Evolutionary conservation across 768 basidiomycete species (phyloP).

Genomic region (Lanmaoa rubissima): DNA sequence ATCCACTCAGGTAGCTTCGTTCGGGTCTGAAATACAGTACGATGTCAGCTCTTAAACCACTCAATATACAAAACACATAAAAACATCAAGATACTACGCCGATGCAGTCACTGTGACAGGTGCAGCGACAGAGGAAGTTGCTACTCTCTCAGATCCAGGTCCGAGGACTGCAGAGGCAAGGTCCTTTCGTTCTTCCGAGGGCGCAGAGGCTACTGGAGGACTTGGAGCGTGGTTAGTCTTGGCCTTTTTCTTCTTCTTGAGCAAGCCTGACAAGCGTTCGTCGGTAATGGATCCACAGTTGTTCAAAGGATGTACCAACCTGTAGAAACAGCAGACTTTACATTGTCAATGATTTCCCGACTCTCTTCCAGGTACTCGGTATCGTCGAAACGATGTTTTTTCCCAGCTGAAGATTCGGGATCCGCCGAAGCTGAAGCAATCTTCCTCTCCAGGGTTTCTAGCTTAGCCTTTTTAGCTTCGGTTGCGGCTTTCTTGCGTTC

Average conservation of each 20-base stretch:
- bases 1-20: neutral
- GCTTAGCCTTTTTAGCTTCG: constrained; percentile 76
- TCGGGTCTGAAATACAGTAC: neutral
- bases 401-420: constrained; percentile 55
- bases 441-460: constrained; percentile 81
- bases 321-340: constrained; percentile 84
- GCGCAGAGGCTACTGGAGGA: constrained; percentile 20
- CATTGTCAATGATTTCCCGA: constrained; percentile 84
- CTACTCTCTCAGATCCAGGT: neutral
- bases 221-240: constrained; percentile 37
- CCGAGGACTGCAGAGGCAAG: neutral
- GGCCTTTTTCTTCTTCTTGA: constrained; percentile 76
- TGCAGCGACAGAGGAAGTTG: neutral
- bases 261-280: constrained; percentile 48
- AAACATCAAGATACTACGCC: constrained; percentile 10
- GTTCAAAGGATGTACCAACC: constrained; percentile 45
- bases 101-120: constrained; percentile 17
- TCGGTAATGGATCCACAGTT: constrained; percentile 2
- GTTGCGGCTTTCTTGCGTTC: constrained; percentile 74
- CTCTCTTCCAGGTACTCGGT: constrained; percentile 90
- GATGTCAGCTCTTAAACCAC: neutral
- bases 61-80: neutral
- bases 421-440: constrained; percentile 44
- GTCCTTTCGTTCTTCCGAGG: constrained; percentile 4
- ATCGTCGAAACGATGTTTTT: constrained; percentile 91